Evolutionary conservation across 768 basidiomycete genomes (phyloP), one percentile per base, ranked within the genome.

Genomic region (Exidia glandulosa): DNA sequence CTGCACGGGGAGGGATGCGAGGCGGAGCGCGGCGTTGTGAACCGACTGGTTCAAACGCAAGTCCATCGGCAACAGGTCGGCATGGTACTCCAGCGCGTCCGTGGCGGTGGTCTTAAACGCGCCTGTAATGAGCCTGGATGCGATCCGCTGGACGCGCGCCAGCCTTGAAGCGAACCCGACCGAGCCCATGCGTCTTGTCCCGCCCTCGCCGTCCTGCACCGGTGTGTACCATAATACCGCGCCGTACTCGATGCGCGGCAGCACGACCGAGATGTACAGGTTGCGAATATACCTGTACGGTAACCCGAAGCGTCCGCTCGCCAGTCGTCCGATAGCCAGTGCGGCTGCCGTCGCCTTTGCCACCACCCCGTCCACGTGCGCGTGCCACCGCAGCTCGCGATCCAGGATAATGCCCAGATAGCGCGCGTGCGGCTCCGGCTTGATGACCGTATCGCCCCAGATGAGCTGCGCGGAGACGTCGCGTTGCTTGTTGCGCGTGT

Each of bases 321-420:
- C n/a, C 13, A 45, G 13, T 45, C 41, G 13, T 45, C 13, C 13
- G n/a, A 45, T 45, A 45, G 41, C 41, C n/a, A 45, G n/a, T n/a
- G n/a, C 13, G 13, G 41, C n/a, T n/a, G 13, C n/a, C 41, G 41
- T 4, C 16, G 32, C 23, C 5, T 32, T 60, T 7, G 16, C 13
- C 7, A 60, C 10, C 2, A 3, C 30, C 7, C 27, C 1, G 4
- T 31, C 2, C 25, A 34, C 60, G 3, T 61, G 60, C 23, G 33
- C 29, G 14, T 56, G 14, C 54, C 48, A 57, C 6, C 57, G 3
- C 16, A 61, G 57, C 3, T 61, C 31, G 10, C 56, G 33, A 34
- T 61, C 58, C 12, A 61, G 3, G 13, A 41, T 37, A 16, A 61
- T n/a, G n/a, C n/a, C n/a, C n/a, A n/a, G n/a, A n/a, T n/a, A n/a